Conservation (phyloP, 345 rosid species). For the Euphorbia lathyris region DNA sequence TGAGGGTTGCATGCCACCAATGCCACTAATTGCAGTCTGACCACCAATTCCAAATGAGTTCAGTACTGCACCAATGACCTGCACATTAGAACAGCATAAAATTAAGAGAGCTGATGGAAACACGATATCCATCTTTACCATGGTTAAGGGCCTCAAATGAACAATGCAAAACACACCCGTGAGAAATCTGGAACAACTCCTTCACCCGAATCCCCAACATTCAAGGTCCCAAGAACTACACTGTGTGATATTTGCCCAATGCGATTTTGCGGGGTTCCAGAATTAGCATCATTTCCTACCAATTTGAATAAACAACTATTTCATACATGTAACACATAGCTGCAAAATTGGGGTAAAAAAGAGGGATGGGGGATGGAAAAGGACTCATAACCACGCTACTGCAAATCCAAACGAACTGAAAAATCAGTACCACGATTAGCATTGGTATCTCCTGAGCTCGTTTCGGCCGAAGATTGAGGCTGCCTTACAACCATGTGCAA, state of each 20-base stretch:
- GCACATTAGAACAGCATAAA: conserved; percentile 20
- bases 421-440: conserved; percentile 39
- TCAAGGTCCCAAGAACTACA: conserved; percentile 76
- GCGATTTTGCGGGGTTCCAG: conserved; percentile 54
- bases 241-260: conserved; percentile 75
- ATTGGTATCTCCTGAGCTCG: conserved; percentile 51
- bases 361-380: neutral
- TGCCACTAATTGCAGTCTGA: conserved; percentile 35
- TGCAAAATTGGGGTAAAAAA: neutral
- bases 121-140: neutral
- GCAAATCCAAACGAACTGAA: conserved; percentile 10
- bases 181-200: conserved; percentile 57
- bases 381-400: conserved; percentile 1
- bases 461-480: conserved; percentile 51
- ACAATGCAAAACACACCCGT: conserved; percentile 42
- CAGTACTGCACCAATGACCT: conserved; percentile 88
- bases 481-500: conserved; percentile 89
- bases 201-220: conserved; percentile 82
- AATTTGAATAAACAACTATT: conserved; percentile 14
- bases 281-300: conserved; percentile 53
- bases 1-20: conserved; percentile 48
- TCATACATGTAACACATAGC: neutral
- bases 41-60: conserved; percentile 77
- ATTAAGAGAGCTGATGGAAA: neutral
- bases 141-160: conserved; percentile 17